Conservation (phyloP, 2,329 filamentous ascomycete species). For the Leptoxyphium fumago region DNA sequence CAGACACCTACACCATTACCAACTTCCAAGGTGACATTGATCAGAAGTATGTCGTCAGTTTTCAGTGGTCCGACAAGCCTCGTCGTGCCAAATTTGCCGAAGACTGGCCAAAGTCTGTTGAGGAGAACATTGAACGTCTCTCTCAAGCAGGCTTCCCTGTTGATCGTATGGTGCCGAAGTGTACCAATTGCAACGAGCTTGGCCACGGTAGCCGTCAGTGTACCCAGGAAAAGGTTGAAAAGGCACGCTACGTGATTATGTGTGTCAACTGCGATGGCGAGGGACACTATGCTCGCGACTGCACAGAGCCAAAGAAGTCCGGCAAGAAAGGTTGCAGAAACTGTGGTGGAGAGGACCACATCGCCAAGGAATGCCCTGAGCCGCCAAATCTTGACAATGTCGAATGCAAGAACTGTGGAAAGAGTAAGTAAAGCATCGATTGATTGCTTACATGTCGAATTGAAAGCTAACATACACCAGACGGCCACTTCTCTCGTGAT, state of each 20-base stretch:
- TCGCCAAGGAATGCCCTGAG: conserved; percentile 26
- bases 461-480: conserved; percentile 2
- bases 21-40: conserved; percentile 51
- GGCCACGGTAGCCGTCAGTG: conserved; percentile 35
- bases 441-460: not conserved
- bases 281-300: conserved; percentile 46
- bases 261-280: conserved; percentile 37
- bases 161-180: conserved; percentile 36
- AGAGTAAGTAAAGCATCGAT: conserved; percentile 17
- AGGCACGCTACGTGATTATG: conserved; percentile 30
- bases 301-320: conserved; percentile 42
- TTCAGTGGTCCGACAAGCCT: conserved; percentile 32
- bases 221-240: conserved; percentile 28
- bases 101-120: conserved; percentile 34
- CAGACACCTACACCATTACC: conserved; percentile 51
- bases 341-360: conserved; percentile 29
- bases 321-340: conserved; percentile 33
- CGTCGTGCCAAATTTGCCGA: conserved; percentile 30
- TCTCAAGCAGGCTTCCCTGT: conserved; percentile 35
- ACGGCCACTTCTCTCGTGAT: conserved; percentile 21
- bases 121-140: conserved; percentile 39
- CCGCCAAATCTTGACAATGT: conserved; percentile 21
- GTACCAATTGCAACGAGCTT: conserved; percentile 35
- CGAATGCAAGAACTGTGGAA: conserved; percentile 19
- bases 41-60: conserved; percentile 35